Percentiles rank a stretch among this genome's conserved stretches.
These are phyloP conservation scores for Delonix regia DNA, from an alignment of 306 rosid species.

Conservation along the genomic window DNA sequence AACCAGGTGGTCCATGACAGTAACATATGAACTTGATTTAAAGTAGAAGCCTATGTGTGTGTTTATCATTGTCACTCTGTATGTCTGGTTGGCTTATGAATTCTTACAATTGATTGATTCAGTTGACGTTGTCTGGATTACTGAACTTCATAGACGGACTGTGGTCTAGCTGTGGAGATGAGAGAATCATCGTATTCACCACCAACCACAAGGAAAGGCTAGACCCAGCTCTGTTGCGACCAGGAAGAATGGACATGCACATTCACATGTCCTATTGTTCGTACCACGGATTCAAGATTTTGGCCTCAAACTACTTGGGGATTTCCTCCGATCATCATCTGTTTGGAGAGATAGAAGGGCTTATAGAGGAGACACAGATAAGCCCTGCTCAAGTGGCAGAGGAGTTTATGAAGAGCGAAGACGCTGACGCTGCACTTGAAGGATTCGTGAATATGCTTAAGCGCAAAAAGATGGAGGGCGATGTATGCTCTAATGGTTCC, in stretches of 20 bases:
- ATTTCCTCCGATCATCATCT: slow-evolving; percentile 45
- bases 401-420: slow-evolving; percentile 72
- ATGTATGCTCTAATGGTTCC: slow-evolving; percentile 41
- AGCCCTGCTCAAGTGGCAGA: slow-evolving; percentile 85
- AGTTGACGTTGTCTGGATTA: slow-evolving; percentile 53
- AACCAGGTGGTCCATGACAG: too few relatives aligned
- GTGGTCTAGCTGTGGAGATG: slow-evolving; percentile 61
- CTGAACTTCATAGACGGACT: slow-evolving; percentile 54
- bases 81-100: not conserved
- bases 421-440: slow-evolving; percentile 55
- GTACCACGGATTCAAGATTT: slow-evolving; percentile 63
- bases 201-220: slow-evolving; percentile 86
- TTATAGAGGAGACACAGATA: slow-evolving; percentile 52
- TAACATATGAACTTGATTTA: not conserved
- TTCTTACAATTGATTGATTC: slow-evolving; percentile 20
- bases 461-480: slow-evolving; percentile 73
- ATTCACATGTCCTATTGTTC: slow-evolving; percentile 83
- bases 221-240: slow-evolving; percentile 80
- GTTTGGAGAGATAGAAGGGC: slow-evolving; percentile 57
- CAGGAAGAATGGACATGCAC: slow-evolving; percentile 94
- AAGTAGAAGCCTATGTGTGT: not conserved
- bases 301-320: slow-evolving; percentile 70
- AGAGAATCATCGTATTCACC: slow-evolving; percentile 78
- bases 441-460: slow-evolving; percentile 61
- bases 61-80: not conserved